Conservation (phyloP, 2,329 filamentous ascomycete genomes). For the Penicillium sp. region DNA sequence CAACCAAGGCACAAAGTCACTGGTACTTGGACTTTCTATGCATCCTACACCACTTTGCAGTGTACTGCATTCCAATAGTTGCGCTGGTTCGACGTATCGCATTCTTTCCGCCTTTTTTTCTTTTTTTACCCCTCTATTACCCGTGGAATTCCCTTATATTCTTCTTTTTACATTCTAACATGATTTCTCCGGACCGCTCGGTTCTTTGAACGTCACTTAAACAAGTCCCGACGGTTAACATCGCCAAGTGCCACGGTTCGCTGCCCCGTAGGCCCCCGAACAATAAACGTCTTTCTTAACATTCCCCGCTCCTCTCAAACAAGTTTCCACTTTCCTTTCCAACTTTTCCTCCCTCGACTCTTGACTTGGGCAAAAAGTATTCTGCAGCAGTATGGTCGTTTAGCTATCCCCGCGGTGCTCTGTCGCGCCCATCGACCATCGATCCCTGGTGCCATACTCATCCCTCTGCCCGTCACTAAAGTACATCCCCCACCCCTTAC, state of each 20-base stretch:
- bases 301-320: not conserved
- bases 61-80: constrained; percentile 5
- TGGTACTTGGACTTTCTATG: not conserved
- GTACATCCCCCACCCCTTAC: not conserved
- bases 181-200: constrained; percentile 1
- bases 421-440: not conserved
- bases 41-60: not conserved
- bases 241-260: constrained; percentile 19
- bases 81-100: not conserved
- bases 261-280: constrained; percentile 13
- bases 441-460: not conserved
- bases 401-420: constrained; percentile 3
- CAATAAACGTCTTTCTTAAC: constrained; percentile 1
- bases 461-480: not conserved
- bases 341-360: not conserved
- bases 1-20: not conserved
- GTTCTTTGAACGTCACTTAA: constrained; percentile 7
- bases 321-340: not conserved
- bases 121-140: not conserved
- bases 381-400: constrained; percentile 3
- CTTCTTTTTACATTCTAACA: not conserved
- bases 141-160: not conserved
- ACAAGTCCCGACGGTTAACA: constrained; percentile 9
- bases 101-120: not conserved
- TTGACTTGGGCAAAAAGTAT: not conserved